Percentiles rank a stretch among this genome's conserved stretches.
phyloP scores from a whole-genome alignment of 768 basidiomycete genomes.

The Terana coerulea region DNA sequence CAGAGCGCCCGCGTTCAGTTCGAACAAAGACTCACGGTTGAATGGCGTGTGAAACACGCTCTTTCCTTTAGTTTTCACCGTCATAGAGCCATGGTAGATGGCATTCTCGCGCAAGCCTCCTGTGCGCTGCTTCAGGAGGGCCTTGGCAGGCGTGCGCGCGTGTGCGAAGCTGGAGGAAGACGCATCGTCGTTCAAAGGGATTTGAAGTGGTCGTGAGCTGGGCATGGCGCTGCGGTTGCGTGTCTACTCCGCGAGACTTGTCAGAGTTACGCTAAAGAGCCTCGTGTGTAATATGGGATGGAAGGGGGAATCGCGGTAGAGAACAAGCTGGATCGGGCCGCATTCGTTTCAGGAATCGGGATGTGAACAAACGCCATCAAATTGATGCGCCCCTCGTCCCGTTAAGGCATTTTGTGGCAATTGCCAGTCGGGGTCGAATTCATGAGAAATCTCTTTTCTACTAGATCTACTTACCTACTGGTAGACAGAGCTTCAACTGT shows the following conservation, averaged over 20 bases:
- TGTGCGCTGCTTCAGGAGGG: conserved; percentile 32
- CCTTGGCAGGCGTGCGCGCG: conserved; percentile 48
- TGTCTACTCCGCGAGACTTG: neutral
- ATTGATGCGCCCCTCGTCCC: neutral
- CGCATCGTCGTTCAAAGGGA: neutral
- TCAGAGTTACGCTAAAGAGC: neutral
- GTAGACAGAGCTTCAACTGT: too few relatives aligned
- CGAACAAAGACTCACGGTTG: conserved; percentile 26
- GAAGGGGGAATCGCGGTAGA: neutral
- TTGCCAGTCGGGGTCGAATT: too few relatives aligned
- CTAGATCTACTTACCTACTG: too few relatives aligned
- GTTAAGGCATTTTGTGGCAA: too few relatives aligned
- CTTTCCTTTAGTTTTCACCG: conserved; percentile 42
- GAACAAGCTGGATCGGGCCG: neutral
- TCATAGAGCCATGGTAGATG: conserved; percentile 32
- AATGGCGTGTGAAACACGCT: conserved; percentile 32
- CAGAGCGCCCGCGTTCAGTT: neutral
- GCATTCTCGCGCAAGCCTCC: conserved; percentile 48
- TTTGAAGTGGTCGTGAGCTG: conserved; percentile 4
- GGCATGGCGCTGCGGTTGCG: too few relatives aligned
- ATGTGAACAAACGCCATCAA: neutral
- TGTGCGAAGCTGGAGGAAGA: conserved; percentile 2
- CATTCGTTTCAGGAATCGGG: neutral
- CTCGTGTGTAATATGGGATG: neutral
- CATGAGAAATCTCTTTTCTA: too few relatives aligned